Base-by-base conservation (phyloP, 352 stramenopile genomes). In the Proteromonas lacertae region DNA sequence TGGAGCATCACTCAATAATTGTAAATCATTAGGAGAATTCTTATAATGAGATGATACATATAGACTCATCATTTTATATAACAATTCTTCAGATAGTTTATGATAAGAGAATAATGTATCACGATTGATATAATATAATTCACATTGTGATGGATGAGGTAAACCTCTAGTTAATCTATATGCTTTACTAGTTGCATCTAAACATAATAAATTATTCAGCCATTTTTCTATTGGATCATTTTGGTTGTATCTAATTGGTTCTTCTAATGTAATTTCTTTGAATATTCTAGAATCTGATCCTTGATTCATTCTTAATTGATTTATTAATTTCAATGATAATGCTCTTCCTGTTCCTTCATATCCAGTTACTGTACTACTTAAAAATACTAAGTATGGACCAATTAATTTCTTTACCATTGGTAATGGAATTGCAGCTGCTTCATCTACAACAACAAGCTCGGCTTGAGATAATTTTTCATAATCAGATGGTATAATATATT, bases 31-130 rank as follows among this genome's bases (percentile, higher is more conserved):
- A 9, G 87, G 87, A 46, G 81, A 74, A 57, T 99, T 99, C 52
- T 96, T 96, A 70, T 99, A 97, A 59, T 99, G 87, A 20, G 81
- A 89, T 30, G 76, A 77, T 30, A 90, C 89, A 49, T 95, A 96
- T 5, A 99, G 60, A 22, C 66, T 55, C 72, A 84, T 82, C 37
- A 90, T 64, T 22, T 70, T 64, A 47, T 83, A 67, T 13, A 44
- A 16, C 20, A 90, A 81, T 39, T 63, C 75, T 60, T 99, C 87
- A 13, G 73, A 92, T 12, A 97, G 57, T 48, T 83, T 86, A 64
- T 99, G 87, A 58, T 94, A 95, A 36, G 74, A 93, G 51, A 99
- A 99, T 2, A 99, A 59, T 30, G 83, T 78, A 62, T 97, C 87
- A 25, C 86, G 71, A 57, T 99, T 75, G 33, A 99, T 81, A 42